phyloP scores from a whole-genome alignment of 768 basidiomycete genomes.

The Termitomyces sp. region DNA sequence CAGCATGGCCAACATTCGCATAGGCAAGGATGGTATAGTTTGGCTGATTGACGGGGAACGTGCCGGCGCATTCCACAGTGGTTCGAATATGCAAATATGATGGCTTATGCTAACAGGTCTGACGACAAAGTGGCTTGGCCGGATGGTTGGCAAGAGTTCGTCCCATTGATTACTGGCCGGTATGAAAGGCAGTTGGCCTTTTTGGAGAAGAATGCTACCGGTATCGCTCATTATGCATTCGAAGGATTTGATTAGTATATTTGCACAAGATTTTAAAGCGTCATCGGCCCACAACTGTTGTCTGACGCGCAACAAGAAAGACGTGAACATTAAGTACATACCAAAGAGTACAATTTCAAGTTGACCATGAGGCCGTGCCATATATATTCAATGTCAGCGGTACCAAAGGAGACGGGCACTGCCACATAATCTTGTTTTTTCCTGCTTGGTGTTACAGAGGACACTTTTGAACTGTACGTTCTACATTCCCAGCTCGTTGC shows the following conservation, averaged over 20 bases:
- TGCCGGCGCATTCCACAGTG: conserved; percentile 17
- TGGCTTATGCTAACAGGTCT: conserved; percentile 1
- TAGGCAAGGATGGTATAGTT: conserved; percentile 11
- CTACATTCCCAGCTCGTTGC: no score
- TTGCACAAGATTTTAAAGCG: no score
- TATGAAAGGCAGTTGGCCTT: neutral
- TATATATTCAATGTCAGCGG: no score
- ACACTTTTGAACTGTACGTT: no score
- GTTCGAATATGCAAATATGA: conserved; percentile 19
- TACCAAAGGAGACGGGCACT: no score
- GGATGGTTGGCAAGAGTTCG: conserved; percentile 5
- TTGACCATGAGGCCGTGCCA: no score
- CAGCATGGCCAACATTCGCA: conserved; percentile 13
- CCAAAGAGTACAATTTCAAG: no score
- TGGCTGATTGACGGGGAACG: conserved; percentile 21
- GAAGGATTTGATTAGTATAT: conserved; percentile 3
- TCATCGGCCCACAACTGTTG: no score
- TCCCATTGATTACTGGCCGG: neutral
- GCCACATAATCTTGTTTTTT: no score
- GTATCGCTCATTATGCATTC: neutral
- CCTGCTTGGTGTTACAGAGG: no score
- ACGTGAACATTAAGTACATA: no score
- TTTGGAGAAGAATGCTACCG: neutral
- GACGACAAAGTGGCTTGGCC: neutral
- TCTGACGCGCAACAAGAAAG: no score